Evolutionary conservation across 208 protist genomes (phyloP), one percentile per base, ranked within the genome.

Genomic region (Blastocrithidia nonstop): DNA sequence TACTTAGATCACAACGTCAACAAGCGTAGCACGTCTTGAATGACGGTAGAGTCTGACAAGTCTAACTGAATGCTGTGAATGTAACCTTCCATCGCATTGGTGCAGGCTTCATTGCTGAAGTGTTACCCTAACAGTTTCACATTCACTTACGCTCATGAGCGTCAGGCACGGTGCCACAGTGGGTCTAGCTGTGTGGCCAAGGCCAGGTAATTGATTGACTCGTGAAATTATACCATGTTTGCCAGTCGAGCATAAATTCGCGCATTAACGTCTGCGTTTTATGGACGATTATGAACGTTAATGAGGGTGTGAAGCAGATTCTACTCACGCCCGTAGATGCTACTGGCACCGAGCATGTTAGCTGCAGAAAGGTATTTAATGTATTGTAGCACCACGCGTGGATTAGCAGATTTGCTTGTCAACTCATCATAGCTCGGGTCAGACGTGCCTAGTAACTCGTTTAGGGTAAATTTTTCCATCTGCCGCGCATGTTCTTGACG

Each of bases 11-110:
- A 97, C 7, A 99, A 60, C 19, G 95, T 98, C 19, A 99, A 73
- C 9, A 99, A 65, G 42, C 97, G 88, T n/a, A 99, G 75, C 27
- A 97, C 93, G 65, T 99, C 97, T 64, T 99, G 97, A 27, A 93
- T 83, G 17, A 80, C 60, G 8, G 71, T 82, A 13, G 77, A 80
- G 53, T 82, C 68, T 5, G 74, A 82, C 9, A 62, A 73, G 16
- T 71, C 79, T 1, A 86, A 60, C 47, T 83, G 68, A 39, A 88
- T 87, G 50, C 76, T 86, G 24, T 78, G 62, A 38, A 88, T 88
- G 48, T 82, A 87, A 15, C 79, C 84, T 35, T 83, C 72, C 49
- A 89, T 80, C 4, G 77, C 79, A 42, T 69, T 87, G 38, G 61
- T 67, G 50, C 66, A 86, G 11, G 66, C 66, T 35, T 40, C 55